Conservation (phyloP, 352 stramenopile species). For the Peronospora farinosa region DNA sequence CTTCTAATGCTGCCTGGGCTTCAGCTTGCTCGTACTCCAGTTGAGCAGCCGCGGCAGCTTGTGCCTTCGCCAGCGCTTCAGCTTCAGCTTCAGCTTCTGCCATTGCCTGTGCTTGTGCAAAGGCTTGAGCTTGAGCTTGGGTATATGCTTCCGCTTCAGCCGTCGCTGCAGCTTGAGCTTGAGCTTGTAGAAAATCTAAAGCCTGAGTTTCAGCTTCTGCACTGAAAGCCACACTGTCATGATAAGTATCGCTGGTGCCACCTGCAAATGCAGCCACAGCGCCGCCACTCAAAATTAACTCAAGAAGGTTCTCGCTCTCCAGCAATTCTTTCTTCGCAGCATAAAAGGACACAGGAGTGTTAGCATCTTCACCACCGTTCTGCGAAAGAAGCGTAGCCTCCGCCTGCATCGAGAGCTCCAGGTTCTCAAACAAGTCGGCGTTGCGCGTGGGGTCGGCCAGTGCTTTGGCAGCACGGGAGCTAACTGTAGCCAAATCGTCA, state of each 20-base stretch:
- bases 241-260: conserved; percentile 9
- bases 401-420: conserved; percentile 91
- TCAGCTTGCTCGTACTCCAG: conserved; percentile 11
- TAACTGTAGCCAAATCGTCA: conserved; percentile 84
- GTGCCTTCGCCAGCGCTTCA: conserved; percentile 23
- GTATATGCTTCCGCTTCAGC: conserved; percentile 6
- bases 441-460: conserved; percentile 91
- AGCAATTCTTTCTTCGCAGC: conserved; percentile 54
- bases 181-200: too few relatives aligned
- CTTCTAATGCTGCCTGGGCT: conserved; percentile 7
- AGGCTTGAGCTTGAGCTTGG: conserved; percentile 24
- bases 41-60: conserved; percentile 13
- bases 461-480: conserved; percentile 89
- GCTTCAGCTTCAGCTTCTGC: conserved; percentile 21
- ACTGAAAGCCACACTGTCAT: conserved; percentile 13
- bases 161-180: conserved; percentile 26
- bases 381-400: conserved; percentile 88
- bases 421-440: conserved; percentile 93
- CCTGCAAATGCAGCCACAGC: conserved; percentile 13
- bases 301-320: conserved; percentile 55
- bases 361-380: conserved; percentile 46
- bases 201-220: conserved; percentile 23
- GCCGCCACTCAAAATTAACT: conserved; percentile 37
- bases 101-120: conserved; percentile 21
- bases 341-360: conserved; percentile 66